These are phyloP conservation scores for Solanum sejunctum DNA, from an alignment of 257 asterid species.

Conservation along the genomic window DNA sequence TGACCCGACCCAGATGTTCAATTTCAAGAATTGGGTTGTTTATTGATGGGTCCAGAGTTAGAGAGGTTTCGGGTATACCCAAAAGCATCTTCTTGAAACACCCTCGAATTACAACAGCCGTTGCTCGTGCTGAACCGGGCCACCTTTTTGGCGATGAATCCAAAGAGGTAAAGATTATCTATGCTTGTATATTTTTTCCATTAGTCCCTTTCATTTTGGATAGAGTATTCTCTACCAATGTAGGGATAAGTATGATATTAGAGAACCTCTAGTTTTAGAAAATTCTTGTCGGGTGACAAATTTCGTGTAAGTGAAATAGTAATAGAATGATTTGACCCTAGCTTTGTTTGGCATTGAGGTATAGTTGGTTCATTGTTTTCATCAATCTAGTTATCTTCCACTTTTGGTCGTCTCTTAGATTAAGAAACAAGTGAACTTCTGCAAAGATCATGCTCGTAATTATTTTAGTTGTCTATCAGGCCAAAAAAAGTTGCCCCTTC, in stretches of 20 bases:
- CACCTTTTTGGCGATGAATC: conserved; percentile 19
- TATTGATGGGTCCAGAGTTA: conserved; percentile 3
- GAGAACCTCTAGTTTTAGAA: neutral
- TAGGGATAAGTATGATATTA: neutral
- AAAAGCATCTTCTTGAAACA: conserved; percentile 14
- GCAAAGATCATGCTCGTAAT: neutral
- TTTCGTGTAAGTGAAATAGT: neutral
- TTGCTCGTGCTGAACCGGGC: conserved; percentile 52
- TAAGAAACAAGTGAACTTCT: neutral
- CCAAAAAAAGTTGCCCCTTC: neutral
- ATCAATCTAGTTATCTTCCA: neutral
- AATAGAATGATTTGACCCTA: neutral
- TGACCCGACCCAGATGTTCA: conserved; percentile 13
- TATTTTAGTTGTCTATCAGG: neutral
- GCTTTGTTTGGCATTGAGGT: neutral
- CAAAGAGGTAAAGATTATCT: conserved; percentile 27
- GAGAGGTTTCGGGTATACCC: conserved; percentile 12
- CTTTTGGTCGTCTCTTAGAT: neutral
- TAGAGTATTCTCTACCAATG: neutral
- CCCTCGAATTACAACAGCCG: conserved; percentile 33
- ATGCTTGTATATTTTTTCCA: neutral
- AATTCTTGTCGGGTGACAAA: neutral
- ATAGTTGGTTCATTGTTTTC: neutral
- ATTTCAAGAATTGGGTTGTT: conserved; percentile 19
- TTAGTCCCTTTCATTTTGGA: neutral